Evolutionary conservation across 2,329 filamentous ascomycete species (phyloP), one percentile per base, ranked within the genome.

Genomic region (Venturia nashicola): DNA sequence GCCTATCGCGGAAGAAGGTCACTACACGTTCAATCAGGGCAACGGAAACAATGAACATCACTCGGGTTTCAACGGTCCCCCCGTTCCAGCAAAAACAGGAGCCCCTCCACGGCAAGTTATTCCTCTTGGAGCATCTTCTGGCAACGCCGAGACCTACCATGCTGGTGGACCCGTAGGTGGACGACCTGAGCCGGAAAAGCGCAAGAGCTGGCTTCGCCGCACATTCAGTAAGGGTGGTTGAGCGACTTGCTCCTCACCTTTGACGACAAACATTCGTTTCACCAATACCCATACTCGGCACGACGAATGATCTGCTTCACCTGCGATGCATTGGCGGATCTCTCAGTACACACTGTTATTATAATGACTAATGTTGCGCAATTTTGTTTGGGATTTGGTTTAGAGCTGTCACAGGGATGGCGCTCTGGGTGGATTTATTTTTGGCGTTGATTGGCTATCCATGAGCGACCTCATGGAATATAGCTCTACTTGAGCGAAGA

Each of bases 121-220:
- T 27, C 32, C 36, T 32, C 62, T 64, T 23, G 44, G 32, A 16
- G 9, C 20, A 23, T 20, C 62, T 11, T 23, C 32, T 23, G 32
- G 23, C 5, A 23, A 2, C 34, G 42, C 8, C 9, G 34, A 51
- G 61, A 39, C 36, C 65, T 68, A 43, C 67, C 68, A 48, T 62
- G 68, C 44, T 68, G 34, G 61, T 36, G 20, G 40, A 27, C 36
- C 51, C 3, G 57, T 44, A 32, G 23, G 20, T 27, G 46, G 40
- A 61, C 11, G 70, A 34, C 51, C 71, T 32, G 46, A 66, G 12
- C 46, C 20, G 40, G 88, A 91, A 66, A 96, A 96, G 81, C 83
- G 89, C 68, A 92, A 91, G 82, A 94, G 91, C 73, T 96, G 92
- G 91, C 86, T 97, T 70, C 85, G 89, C 72, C 85, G 86, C 69